Base-by-base conservation (phyloP, 192 early-diverging fungal genomes). In the Backusella mclennaniae region DNA sequence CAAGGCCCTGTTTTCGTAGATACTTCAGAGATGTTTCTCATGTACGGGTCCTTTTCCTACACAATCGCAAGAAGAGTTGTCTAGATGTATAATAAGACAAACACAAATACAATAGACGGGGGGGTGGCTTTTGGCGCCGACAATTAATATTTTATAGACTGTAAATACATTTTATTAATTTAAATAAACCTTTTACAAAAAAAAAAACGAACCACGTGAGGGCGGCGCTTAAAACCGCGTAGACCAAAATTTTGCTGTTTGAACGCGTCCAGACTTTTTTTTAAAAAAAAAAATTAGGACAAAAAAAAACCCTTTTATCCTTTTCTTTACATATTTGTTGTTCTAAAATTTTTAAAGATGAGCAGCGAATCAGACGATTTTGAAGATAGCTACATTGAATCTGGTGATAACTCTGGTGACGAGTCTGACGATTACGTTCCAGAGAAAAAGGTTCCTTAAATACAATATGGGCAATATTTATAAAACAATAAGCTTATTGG, bases 11-110 rank as follows among this genome's bases (percentile, higher is more conserved):
- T 69, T 21, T 69, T 39, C 23, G 68, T 69, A 21, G 68, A 69
- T 41, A 69, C 68, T 12, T 69, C 68, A 2, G 68, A 69, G 21
- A 69, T 69, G 68, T 35, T 41, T 69, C 6, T 69, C 6, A 23
- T 69, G 35, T 39, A 69, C 4, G 68, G 68, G 9, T 39, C 68
- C 4, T 69, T 39, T 41, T 38, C 68, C 19, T 69, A 41, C 35
- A 69, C 68, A 15, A 69, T 69, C 8, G 68, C 68, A 4, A 69
- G 68, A 29, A 63, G 56, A 29, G 2, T 63, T 2, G 23, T 63
- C 23, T 63, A 63, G 56, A 11, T 2, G 26, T 23, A 29, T 0
- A 23, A 29, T 29, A 29, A 63, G 8, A 63, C 14, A 12, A 14
- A 63, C 11, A 29, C 19, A 49, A 4, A 59, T 11, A 29, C 21